Percentiles rank a stretch among this genome's conserved stretches.
Conservation (phyloP, 176 grass and related monocot species). For the Paspalum notatum region DNA sequence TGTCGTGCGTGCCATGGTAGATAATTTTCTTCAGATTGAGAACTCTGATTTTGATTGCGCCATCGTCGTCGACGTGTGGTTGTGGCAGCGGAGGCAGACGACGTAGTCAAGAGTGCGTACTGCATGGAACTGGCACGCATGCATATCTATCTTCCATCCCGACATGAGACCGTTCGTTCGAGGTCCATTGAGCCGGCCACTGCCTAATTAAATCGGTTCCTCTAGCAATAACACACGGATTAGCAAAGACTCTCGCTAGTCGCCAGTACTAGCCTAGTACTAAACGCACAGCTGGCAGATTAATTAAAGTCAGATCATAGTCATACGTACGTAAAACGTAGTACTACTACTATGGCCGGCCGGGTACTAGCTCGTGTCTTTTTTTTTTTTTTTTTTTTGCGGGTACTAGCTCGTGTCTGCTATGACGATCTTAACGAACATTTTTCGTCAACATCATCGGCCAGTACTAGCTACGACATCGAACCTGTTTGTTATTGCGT, state of each 20-base stretch:
- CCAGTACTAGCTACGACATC: neutral
- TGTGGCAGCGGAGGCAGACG: neutral
- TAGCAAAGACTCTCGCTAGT: neutral
- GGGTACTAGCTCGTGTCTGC: neutral
- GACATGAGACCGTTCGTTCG: neutral
- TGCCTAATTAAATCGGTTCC: constrained; percentile 43
- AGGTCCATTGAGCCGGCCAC: neutral
- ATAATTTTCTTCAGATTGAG: neutral
- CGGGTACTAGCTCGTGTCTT: neutral
- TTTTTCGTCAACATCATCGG: neutral
- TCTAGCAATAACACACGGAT: constrained; percentile 3
- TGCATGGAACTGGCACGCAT: neutral
- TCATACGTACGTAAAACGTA: too few relatives aligned
- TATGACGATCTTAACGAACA: neutral
- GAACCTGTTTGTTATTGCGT: neutral
- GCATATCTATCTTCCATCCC: neutral
- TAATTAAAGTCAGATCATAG: neutral
- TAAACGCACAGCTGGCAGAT: too few relatives aligned
- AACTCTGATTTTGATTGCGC: neutral
- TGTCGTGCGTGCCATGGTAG: neutral
- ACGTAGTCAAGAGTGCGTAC: neutral
- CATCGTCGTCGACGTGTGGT: neutral
- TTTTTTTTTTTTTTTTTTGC: constrained; percentile 1
- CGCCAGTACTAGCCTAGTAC: too few relatives aligned
- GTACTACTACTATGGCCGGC: too few relatives aligned